Evolutionary conservation across 768 basidiomycete species (phyloP), one percentile per base, ranked within the genome.

Genomic region (Termitomyces sp.): DNA sequence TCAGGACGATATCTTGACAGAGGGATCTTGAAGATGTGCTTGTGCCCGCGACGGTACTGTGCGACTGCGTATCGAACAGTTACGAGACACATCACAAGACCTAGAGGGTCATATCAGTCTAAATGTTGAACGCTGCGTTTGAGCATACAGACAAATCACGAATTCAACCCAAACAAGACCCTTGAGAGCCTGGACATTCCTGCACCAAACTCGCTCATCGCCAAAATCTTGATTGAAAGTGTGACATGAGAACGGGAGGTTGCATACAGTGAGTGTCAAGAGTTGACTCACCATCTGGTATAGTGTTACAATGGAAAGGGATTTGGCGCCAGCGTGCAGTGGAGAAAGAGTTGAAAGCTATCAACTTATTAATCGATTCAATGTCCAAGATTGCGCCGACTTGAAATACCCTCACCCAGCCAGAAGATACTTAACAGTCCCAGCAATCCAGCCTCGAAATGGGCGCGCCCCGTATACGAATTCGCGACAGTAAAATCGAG

Each of bases 121-220:
- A n/a, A 31, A 31, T 1, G 15, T 31, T 22, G 50, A 36, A 43
- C 48, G 32, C 32, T 16, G 5, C 39, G 16, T n/a, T n/a, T 23
- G 38, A 6, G 15, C 18, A 25, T 16, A 75, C 81, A 36, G 56
- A 84, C 83, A 69, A 5, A 78, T 65, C 25, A 79, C 39, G 69
- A 81, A 84, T 64, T 81, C 77, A 41, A 84, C 67, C 83, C 84
- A 86, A 35, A 84, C 76, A 59, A 85, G 73, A 22, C 76, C 70
- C 58, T 82, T 82, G 53, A 85, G 75, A 12, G 74, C 80, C 56
- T 82, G 77, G 10, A 83, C 65, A 53, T 80, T 73, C 35, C 71
- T 73, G 64, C 83, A 86, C 83, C 83, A 86, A 12, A 63, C 57
- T 11, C 73, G 68, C 47, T 75, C 74, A 38, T 78, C 78, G 15